Evolutionary conservation across 2,329 filamentous ascomycete species (phyloP).

Genomic region (Dactylella cylindrospora): DNA sequence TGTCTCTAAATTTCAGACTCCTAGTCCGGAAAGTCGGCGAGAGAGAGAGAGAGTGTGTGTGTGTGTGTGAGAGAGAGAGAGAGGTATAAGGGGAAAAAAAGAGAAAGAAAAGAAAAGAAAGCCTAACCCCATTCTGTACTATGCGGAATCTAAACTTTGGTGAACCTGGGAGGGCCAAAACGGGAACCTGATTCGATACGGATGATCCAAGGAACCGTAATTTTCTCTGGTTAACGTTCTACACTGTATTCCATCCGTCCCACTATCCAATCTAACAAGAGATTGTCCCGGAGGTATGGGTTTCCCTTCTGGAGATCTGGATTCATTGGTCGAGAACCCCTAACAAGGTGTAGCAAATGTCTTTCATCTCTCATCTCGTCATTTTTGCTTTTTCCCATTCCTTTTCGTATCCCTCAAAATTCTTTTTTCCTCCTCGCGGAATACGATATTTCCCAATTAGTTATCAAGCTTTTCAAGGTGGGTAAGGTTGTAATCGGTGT

Average conservation of each 20-base stretch:
- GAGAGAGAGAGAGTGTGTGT: no score
- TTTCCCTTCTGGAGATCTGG: conserved; percentile 23
- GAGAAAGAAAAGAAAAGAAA: no score
- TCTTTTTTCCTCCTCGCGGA: conserved; percentile 15
- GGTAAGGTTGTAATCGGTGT: conserved; percentile 13
- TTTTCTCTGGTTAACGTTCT: conserved; percentile 32
- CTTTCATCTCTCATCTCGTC: conserved; percentile 9
- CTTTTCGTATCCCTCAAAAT: not conserved
- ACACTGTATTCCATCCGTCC: conserved; percentile 41
- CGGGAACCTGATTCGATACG: no score
- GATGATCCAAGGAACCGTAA: conserved; percentile 23
- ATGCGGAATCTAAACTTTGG: no score
- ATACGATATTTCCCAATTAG: conserved; percentile 40
- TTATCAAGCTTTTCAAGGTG: conserved; percentile 13
- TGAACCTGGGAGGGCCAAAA: no score
- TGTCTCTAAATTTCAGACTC: conserved; percentile 9
- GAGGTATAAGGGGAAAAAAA: no score
- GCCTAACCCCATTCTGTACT: no score
- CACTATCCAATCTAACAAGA: conserved; percentile 40
- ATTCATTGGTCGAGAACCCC: conserved; percentile 29
- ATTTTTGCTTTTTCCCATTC: conserved; percentile 20
- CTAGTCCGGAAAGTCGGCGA: conserved; percentile 40
- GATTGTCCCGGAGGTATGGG: conserved; percentile 30
- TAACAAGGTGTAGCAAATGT: conserved; percentile 19
- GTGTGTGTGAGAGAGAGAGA: no score